A percentile compares a stretch with the other conserved stretches of the same genome.
These are phyloP conservation scores for Cryptococcus sp. DNA, from an alignment of 1,284 basidiomycete species.

Conservation along the genomic window DNA sequence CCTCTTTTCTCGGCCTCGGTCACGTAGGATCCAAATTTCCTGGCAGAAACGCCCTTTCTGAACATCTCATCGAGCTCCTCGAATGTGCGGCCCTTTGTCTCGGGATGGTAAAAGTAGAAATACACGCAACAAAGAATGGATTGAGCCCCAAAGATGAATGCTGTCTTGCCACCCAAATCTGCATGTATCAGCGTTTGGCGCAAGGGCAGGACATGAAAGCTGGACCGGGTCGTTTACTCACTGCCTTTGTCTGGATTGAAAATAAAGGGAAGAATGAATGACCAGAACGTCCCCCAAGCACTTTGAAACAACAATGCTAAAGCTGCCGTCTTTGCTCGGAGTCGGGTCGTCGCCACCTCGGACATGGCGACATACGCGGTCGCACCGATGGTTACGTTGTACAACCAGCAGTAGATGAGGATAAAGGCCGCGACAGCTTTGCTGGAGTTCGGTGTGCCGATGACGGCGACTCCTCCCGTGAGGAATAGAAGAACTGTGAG, in stretches of 20 bases:
- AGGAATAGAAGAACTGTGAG: constrained; percentile 6
- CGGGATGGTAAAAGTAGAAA: constrained; percentile 8
- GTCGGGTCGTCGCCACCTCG: constrained; percentile 4
- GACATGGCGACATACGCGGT: constrained; percentile 3
- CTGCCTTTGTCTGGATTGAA: constrained; percentile 7
- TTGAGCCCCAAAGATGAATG: constrained; percentile 6
- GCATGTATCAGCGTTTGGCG: neutral
- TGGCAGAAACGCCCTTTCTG: constrained; percentile 8
- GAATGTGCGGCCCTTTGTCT: constrained; percentile 18
- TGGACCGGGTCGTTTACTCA: too few species aligned
- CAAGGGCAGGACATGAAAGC: neutral
- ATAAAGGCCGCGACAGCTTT: constrained; percentile 1
- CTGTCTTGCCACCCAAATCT: constrained; percentile 2
- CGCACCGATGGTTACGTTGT: constrained; percentile 7
- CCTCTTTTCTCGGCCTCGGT: neutral
- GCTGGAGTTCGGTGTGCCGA: neutral
- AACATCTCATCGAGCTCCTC: constrained; percentile 21
- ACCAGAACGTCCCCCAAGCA: constrained; percentile 2
- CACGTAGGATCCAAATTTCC: constrained; percentile 9
- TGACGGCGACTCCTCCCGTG: constrained; percentile 4
- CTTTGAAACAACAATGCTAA: constrained; percentile 3
- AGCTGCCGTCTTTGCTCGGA: constrained; percentile 8
- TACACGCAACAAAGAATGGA: constrained; percentile 6
- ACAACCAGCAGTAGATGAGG: constrained; percentile 7
- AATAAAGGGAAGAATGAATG: constrained; percentile 7